Base-by-base conservation (phyloP, 352 stramenopile genomes). In the Halophytophthora polymorphica region DNA sequence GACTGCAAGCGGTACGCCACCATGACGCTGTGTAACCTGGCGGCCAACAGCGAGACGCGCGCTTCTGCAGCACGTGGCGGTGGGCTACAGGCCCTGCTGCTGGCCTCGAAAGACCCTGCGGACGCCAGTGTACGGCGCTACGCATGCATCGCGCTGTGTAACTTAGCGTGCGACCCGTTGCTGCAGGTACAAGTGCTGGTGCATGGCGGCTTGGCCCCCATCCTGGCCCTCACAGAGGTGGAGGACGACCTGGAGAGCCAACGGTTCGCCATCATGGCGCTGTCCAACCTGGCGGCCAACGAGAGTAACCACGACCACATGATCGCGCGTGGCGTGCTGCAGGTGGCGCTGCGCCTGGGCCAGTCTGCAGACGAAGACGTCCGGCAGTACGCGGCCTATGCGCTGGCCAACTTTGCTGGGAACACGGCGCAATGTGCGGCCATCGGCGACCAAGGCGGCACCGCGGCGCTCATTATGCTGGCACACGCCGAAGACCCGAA, bases 21-120 rank as follows among this genome's bases (percentile, higher is more conserved):
- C 37, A 98, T 99, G 95, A 90, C 94, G 18, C 69, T 99, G 31
- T 90, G 88, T 45, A 99, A 99, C 65, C 64, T 99, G 41, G 89
- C 93, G 14, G 96, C 91, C 6, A 98, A 98, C 61, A 79, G 80
- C 12, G 89, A 97, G 45, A 98, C 93, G 6, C 77, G 96, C 12
- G 56, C 64, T 7, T 71, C 73, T n/a, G 88, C 87, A 18, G 95
- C 86, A 15, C 86, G 86, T 50, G 84, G 90, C 21, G 95, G 95
- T 21, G 95, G 93, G 0, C 62, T 98, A 8, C 95, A 98, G 59
- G 85, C 90, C 17, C 77, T 97, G 21, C 71, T 98, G 23, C 56
- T 98, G 18, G 69, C 70, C 40, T 64, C 73, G 8, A 97, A 96
- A 53, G 93, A 98, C 51, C 14, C 40, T 15, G 70, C 85, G n/a